Evolutionary conservation across 139 green algal genomes (phyloP), one percentile per base, ranked within the genome.

Genomic region (Chlamydomonas schloesseri): DNA sequence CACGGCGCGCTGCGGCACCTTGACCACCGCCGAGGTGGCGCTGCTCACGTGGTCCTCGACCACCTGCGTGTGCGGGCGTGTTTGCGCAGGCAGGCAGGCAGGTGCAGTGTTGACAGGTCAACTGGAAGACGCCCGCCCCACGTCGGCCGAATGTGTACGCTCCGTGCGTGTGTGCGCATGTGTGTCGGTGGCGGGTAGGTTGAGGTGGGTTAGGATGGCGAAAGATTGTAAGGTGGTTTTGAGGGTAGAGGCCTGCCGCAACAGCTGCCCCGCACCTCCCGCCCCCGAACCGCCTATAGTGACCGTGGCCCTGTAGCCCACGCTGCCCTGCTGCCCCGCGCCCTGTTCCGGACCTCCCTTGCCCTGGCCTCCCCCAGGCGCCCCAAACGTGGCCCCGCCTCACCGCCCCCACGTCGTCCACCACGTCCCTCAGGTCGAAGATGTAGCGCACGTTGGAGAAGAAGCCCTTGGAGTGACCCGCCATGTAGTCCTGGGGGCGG

Each of bases 351-450:
- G n/a, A n/a, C n/a, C n/a, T n/a, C n/a, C n/a, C n/a, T n/a, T n/a
- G n/a, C n/a, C n/a, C n/a, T n/a, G n/a, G n/a, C n/a, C n/a, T n/a
- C n/a, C n/a, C n/a, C n/a, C n/a, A n/a, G n/a, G n/a, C n/a, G n/a
- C n/a, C n/a, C n/a, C n/a, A n/a, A n/a, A n/a, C n/a, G n/a, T n/a
- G n/a, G n/a, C n/a, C 21, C 53, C 50, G 42, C 36, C 21, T 69
- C 87, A 89, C 87, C 92, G 33, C 88, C 72, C 64, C 76, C 77
- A 96, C 88, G 86, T 97, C 94, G 20, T 94, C 90, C 55, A 95
- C 92, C 29, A 98, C 95, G 81, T 98, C 96, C 3, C 87, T 24
- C 34, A 98, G 87, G 87, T 98, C 93, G 85, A 98, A 97, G 94
- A 98, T 97, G 89, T 97, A 92, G 10, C 85, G 82, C 46, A 98